A percentile compares a stretch with the other conserved stretches of the same genome.
Evolutionary conservation across 176 grass and related monocot species (phyloP).

Genomic region (Sorghum bicolor): Sorghum_bicolor_NCBIv3 NC_012871.2:2633001-2633500

Average conservation of each 20-base stretch:
- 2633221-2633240: background rate
- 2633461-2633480: no score
- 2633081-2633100: background rate
- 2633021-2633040: slow-evolving; percentile 72
- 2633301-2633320: background rate
- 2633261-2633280: background rate
- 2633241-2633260: slow-evolving; percentile 27
- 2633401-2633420: no score
- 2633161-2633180: background rate
- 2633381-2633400: no score
- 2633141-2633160: background rate
- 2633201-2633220: slow-evolving; percentile 5
- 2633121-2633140: background rate
- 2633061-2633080: slow-evolving; percentile 22
- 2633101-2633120: no score
- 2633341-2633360: background rate
- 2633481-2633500: no score
- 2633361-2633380: background rate
- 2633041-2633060: slow-evolving; percentile 67
- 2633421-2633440: background rate
- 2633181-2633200: background rate
- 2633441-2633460: background rate
- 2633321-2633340: background rate
- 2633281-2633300: background rate
- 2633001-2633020: slow-evolving; percentile 47